Base-by-base conservation (phyloP, 441 rosid genomes). In the Capsella rubella region DNA sequence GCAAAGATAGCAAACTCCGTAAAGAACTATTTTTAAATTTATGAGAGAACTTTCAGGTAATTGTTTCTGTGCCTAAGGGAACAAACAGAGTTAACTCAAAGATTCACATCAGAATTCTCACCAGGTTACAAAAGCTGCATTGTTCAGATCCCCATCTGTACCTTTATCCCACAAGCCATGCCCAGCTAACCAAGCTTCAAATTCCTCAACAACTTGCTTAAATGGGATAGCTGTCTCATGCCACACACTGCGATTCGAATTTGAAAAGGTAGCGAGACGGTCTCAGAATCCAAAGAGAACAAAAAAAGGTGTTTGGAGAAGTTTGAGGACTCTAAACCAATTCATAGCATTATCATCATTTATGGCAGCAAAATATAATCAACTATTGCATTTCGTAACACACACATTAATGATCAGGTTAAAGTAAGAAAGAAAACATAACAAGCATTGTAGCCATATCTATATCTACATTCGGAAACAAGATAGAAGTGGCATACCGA, bases 61-160 rank as follows among this genome's bases (percentile, higher is more conserved):
- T 13, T 32, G 31, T 64, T 3, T 31, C 51, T 47, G 8, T 6
- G 43, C 60, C 35, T 14, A 18, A 16, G 21, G 34, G 15, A 43
- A 66, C 6, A 1, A 60, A 49, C 18, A 67, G 32, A 75, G 56
- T 50, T 54, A 31, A 64, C 47, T 47, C 21, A 39, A 15, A 7
- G 27, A 47, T 59, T 67, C 14, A 47, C 65, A 37, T 28, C 46
- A 15, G 21, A 73, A 49, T 46, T 81, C 90, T 82, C 80, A 92
- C 99, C 99, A 92, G 69, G 96, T 95, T 57, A 90, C 89, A 82
- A 95, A 90, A 59, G 99, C 97, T 52, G 97, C 95, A 65, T 77
- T 78, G 65, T 85, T 78, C 60, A 92, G 89, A 78, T 9, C n/a
- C n/a, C 89, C 84, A n/a, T 77, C 84, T 43, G 43, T 73, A 57